These are phyloP conservation scores for Brasenia schreberi DNA, from an alignment of 164 flowering plant genomes.

Conservation along the genomic window DNA sequence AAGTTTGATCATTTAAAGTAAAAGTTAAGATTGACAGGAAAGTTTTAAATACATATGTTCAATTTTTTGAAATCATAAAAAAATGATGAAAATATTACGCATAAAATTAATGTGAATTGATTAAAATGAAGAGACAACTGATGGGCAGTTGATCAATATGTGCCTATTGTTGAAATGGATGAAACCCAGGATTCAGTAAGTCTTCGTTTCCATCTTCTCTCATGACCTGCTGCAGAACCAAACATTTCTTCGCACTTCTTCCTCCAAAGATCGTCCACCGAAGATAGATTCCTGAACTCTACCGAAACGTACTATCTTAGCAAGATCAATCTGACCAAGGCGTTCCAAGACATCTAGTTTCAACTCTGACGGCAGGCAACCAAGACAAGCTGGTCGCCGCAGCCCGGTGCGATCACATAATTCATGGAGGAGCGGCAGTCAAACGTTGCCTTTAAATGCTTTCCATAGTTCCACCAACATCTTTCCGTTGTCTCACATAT, in stretches of 20 bases:
- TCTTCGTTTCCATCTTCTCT: constrained; percentile 12
- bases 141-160: neutral
- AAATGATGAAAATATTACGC: too few species aligned
- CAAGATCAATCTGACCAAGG: constrained; percentile 43
- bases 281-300: constrained; percentile 43
- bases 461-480: constrained; percentile 57
- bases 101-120: too few species aligned
- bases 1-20: too few species aligned
- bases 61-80: too few species aligned
- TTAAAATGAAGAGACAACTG: constrained; percentile 7
- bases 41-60: too few species aligned
- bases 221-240: constrained; percentile 30
- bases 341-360: constrained; percentile 49
- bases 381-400: constrained; percentile 49
- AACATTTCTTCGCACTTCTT: constrained; percentile 45
- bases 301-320: constrained; percentile 36
- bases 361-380: constrained; percentile 57
- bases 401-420: constrained; percentile 53
- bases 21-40: too few species aligned
- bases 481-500: constrained; percentile 15
- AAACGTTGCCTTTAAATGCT: constrained; percentile 61
- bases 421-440: constrained; percentile 60
- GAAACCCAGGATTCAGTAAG: neutral
- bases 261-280: constrained; percentile 54
- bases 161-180: too few species aligned